phyloP scores from a whole-genome alignment of 2,329 filamentous ascomycete species.

The Talaromyces sp. region DNA sequence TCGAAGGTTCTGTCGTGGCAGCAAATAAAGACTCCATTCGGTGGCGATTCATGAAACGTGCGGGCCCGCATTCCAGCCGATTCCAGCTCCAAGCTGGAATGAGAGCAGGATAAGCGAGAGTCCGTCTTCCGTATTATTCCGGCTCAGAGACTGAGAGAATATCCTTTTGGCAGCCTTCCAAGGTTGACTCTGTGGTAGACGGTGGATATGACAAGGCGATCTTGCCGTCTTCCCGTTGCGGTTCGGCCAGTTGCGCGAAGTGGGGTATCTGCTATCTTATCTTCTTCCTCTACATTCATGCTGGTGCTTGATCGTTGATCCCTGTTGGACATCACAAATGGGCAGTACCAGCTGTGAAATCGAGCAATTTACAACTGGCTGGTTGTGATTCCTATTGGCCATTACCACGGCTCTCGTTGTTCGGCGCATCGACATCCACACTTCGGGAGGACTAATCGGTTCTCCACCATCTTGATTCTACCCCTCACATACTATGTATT shows the following conservation, averaged over 20 bases:
- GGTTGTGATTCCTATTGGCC: neutral
- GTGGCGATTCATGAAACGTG: slow-evolving; percentile 7
- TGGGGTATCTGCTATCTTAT: slow-evolving; percentile 9
- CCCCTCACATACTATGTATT: neutral
- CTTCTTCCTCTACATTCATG: neutral
- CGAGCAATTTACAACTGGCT: neutral
- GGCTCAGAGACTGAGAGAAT: neutral
- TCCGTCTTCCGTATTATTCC: neutral
- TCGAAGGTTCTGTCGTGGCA: neutral
- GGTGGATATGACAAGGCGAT: neutral
- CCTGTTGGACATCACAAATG: slow-evolving; percentile 1
- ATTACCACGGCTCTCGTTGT: neutral
- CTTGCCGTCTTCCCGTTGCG: slow-evolving; percentile 13
- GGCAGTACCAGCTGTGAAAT: neutral
- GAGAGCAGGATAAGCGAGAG: neutral
- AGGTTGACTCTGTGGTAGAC: neutral
- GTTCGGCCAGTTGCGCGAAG: slow-evolving; percentile 18
- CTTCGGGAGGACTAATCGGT: slow-evolving; percentile 1
- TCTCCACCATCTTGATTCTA: neutral
- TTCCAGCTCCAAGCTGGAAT: slow-evolving; percentile 1
- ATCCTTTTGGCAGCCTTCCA: neutral
- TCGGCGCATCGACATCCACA: neutral
- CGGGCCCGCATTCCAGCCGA: slow-evolving; percentile 3
- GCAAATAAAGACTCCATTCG: neutral
- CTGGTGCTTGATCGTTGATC: neutral